A percentile compares a stretch with the other conserved stretches of the same genome.
These are phyloP conservation scores for Cercospora citrullina DNA, from an alignment of 2,329 filamentous ascomycete species.

Conservation along the genomic window DNA sequence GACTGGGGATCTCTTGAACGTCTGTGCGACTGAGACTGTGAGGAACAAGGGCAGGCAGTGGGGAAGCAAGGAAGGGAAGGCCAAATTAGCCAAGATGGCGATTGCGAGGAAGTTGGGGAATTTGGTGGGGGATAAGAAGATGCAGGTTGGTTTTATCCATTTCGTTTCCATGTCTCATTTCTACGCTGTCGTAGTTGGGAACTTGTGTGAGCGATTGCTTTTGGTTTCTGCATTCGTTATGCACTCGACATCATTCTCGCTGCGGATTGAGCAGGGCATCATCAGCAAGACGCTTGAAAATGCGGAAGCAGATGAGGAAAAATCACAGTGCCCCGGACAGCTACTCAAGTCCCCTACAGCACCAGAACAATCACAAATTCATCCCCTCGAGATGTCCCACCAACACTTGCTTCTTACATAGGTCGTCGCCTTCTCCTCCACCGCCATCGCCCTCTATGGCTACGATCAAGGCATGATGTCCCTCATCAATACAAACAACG, in stretches of 20 bases:
- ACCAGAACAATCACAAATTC: background rate
- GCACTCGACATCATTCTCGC: too few species aligned
- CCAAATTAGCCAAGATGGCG: background rate
- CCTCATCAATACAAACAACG: conserved; percentile 56
- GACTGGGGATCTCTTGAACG: background rate
- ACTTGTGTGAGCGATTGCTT: too few species aligned
- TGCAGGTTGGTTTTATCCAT: conserved; percentile 20
- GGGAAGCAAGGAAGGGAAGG: background rate
- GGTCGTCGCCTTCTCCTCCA: conserved; percentile 56
- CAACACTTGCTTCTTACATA: conserved; percentile 52
- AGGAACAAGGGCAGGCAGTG: background rate
- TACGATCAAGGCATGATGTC: conserved; percentile 51
- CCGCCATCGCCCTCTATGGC: conserved; percentile 57
- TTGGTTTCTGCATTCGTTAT: too few species aligned
- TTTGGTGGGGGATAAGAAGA: conserved; percentile 27
- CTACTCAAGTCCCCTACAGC: background rate
- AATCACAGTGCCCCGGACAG: background rate
- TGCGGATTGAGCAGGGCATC: too few species aligned
- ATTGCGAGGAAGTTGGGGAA: background rate
- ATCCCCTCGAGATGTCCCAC: background rate
- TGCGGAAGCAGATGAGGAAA: background rate
- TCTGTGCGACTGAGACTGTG: background rate
- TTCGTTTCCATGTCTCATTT: background rate
- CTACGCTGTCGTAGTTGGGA: too few species aligned
- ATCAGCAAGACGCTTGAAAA: background rate